Evolutionary conservation across 805 yeast genomes (phyloP).

Genomic region (Groenewaldozyma salmanticensis): DNA sequence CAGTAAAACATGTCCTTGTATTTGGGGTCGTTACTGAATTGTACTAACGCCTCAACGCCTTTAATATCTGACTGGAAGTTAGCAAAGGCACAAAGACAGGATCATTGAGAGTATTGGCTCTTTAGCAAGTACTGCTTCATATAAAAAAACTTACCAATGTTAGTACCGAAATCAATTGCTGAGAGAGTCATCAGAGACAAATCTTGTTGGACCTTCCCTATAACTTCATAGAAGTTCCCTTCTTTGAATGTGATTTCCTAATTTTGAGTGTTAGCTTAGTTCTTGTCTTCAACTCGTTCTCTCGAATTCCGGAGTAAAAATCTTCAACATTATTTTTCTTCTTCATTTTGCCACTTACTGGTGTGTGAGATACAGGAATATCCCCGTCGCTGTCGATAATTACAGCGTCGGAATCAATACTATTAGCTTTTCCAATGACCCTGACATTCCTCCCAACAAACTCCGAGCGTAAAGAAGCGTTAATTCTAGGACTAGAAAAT

Average conservation of each 20-base stretch:
- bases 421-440: conserved; percentile 26
- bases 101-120: not conserved
- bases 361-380: conserved; percentile 19
- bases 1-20: conserved; percentile 11
- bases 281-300: not conserved
- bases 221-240: conserved; percentile 27
- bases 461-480: conserved; percentile 20
- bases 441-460: conserved; percentile 21
- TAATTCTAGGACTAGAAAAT: conserved; percentile 22
- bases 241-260: conserved; percentile 13
- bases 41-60: conserved; percentile 8
- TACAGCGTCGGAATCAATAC: conserved; percentile 20
- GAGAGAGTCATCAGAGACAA: conserved; percentile 17
- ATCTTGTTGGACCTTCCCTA: conserved; percentile 27
- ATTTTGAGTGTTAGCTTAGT: not conserved
- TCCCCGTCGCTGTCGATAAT: conserved; percentile 26
- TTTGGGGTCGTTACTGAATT: conserved; percentile 4
- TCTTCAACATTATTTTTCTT: not conserved
- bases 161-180: conserved; percentile 18
- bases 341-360: conserved; percentile 9
- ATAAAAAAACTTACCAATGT: conserved; percentile 14
- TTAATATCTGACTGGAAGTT: conserved; percentile 5
- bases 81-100: not conserved
- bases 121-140: not conserved
- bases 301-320: too few species aligned